Conservation (phyloP, 139 green algal genomes). For the Chlorella ohadii region DNA sequence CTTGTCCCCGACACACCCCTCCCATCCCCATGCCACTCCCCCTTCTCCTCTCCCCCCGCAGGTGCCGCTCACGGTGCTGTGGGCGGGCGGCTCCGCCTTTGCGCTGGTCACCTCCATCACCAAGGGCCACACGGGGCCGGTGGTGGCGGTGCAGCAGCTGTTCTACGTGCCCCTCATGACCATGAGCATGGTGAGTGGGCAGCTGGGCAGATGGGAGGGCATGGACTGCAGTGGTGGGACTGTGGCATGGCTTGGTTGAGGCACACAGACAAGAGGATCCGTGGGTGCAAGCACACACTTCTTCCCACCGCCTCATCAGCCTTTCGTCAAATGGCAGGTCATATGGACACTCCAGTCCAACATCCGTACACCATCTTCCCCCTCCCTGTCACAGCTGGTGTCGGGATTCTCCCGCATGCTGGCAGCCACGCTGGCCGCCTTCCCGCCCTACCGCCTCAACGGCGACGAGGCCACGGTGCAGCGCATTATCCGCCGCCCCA, state of each 20-base stretch:
- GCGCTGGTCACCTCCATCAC: constrained; percentile 65
- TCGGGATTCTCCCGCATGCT: constrained; percentile 68
- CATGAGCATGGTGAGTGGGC: constrained; percentile 41
- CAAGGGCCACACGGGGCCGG: constrained; percentile 49
- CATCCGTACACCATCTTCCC: too few relatives aligned
- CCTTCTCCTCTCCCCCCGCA: neutral
- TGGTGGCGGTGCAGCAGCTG: constrained; percentile 59
- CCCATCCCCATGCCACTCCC: too few relatives aligned
- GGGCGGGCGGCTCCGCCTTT: constrained; percentile 71
- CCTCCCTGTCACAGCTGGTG: constrained; percentile 55
- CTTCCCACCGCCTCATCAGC: too few relatives aligned
- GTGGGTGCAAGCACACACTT: too few relatives aligned
- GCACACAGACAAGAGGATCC: too few relatives aligned
- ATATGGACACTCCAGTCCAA: too few relatives aligned
- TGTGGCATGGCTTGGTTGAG: too few relatives aligned
- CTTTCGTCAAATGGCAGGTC: too few relatives aligned
- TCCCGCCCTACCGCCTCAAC: constrained; percentile 71
- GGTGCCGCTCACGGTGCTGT: constrained; percentile 76
- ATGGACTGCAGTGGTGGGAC: too few relatives aligned
- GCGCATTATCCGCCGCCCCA: constrained; percentile 65
- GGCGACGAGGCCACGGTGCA: constrained; percentile 66
- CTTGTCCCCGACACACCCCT: too few relatives aligned
- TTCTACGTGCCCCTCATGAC: constrained; percentile 71
- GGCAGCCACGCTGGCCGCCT: constrained; percentile 59
- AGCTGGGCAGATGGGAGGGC: too few relatives aligned